Evolutionary conservation across 176 grass and related monocot species (phyloP).

Genomic region (Olyra latifolia): DNA sequence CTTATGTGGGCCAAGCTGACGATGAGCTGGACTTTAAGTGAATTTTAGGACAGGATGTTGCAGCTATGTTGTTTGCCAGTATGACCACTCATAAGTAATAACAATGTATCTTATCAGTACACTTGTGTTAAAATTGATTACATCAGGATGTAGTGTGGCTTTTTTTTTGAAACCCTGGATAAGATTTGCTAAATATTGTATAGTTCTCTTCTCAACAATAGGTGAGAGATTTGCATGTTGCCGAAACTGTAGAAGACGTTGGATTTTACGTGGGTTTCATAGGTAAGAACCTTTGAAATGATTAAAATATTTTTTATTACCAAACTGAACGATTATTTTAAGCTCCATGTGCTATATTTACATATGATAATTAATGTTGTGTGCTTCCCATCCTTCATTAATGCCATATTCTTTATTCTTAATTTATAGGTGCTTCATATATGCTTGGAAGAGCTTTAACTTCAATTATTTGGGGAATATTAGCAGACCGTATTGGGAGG

Average conservation of each 20-base stretch:
- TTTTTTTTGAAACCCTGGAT: neutral
- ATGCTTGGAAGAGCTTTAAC: slow-evolving; percentile 42
- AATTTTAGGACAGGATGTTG: too few species aligned
- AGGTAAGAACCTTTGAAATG: too few species aligned
- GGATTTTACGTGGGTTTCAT: too few species aligned
- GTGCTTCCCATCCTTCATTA: neutral
- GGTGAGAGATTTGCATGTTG: slow-evolving; percentile 57
- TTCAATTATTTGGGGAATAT: neutral
- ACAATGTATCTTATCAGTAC: neutral
- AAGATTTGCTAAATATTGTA: neutral
- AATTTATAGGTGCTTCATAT: slow-evolving; percentile 61
- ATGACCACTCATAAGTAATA: too few species aligned
- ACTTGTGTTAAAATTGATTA: neutral
- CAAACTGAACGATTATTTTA: too few species aligned
- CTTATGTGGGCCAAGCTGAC: too few species aligned
- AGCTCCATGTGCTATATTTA: neutral
- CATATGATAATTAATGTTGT: neutral
- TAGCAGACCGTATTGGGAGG: neutral
- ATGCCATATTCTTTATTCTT: neutral
- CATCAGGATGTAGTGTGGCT: neutral
- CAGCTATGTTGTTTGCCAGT: neutral
- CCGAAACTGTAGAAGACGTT: slow-evolving; percentile 46
- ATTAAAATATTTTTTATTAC: too few species aligned
- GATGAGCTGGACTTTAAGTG: too few species aligned
- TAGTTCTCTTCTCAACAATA: slow-evolving; percentile 13